phyloP scores from a whole-genome alignment of 164 flowering plant species.

The Vitis cinerea region DNA sequence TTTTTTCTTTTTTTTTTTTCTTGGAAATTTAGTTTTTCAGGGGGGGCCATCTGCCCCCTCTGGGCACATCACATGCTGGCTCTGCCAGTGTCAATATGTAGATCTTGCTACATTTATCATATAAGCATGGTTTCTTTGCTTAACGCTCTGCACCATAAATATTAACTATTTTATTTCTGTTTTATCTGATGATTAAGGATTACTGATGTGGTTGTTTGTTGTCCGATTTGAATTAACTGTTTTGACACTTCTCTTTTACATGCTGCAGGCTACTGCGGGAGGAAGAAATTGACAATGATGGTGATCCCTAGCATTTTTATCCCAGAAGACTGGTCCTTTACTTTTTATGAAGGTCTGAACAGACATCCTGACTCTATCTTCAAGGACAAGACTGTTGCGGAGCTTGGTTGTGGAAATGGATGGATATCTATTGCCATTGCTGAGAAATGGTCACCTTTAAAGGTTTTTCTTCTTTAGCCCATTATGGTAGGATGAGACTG shows the following conservation, averaged over 20 bases:
- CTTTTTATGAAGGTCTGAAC: constrained; percentile 93
- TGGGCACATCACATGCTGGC: too few species aligned
- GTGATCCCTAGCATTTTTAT: constrained; percentile 94
- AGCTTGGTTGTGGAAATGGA: constrained; percentile 98
- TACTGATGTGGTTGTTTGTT: not conserved
- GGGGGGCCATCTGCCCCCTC: too few species aligned
- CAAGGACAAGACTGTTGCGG: constrained; percentile 85
- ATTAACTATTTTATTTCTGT: not conserved
- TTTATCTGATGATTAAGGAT: too few species aligned
- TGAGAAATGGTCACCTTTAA: constrained; percentile 85
- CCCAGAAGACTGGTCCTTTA: constrained; percentile 98
- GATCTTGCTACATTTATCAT: not conserved
- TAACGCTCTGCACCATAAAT: not conserved
- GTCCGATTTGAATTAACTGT: not conserved
- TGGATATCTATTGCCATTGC: constrained; percentile 98
- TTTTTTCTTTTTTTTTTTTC: too few species aligned
- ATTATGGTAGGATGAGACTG: too few species aligned
- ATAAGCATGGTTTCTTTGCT: not conserved
- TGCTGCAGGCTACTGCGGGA: constrained; percentile 53
- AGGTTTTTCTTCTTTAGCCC: constrained; percentile 41
- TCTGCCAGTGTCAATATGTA: too few species aligned
- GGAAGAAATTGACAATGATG: constrained; percentile 84
- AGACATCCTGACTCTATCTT: constrained; percentile 87
- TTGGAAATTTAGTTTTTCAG: too few species aligned
- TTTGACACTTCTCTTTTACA: not conserved